Percentiles rank a stretch among this genome's conserved stretches.
Conservation (phyloP, 2,329 filamentous ascomycete species). For the Tolypocladium cylindrosporum region DNA sequence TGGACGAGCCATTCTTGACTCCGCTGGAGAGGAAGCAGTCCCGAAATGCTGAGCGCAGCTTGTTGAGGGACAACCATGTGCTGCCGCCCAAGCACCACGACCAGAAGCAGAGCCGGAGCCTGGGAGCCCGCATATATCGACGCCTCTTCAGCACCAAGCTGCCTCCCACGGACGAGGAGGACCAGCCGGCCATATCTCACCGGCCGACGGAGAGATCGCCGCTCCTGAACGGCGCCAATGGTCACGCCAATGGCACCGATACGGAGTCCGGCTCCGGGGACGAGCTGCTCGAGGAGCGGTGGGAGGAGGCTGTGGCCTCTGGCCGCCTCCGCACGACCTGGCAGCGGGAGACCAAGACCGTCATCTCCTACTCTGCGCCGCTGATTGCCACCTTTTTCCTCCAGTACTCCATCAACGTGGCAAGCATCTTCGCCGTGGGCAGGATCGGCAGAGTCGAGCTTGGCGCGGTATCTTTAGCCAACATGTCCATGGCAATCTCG, state of each 20-base stretch:
- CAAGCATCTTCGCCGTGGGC: conserved; percentile 70
- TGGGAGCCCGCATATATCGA: conserved; percentile 32
- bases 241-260: conserved; percentile 17
- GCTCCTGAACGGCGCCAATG: conserved; percentile 18
- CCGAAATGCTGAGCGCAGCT: conserved; percentile 46
- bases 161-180: conserved; percentile 29
- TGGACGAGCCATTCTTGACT: conserved; percentile 39
- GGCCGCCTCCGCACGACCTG: conserved; percentile 83
- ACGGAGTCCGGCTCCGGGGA: conserved; percentile 39
- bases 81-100: conserved; percentile 48
- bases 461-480: conserved; percentile 36
- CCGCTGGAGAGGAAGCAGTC: conserved; percentile 46
- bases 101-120: conserved; percentile 18
- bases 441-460: conserved; percentile 57
- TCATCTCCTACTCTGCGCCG: conserved; percentile 60
- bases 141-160: conserved; percentile 48
- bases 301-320: conserved; percentile 74
- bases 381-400: conserved; percentile 63
- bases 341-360: conserved; percentile 78
- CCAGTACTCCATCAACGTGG: conserved; percentile 77
- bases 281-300: conserved; percentile 53
- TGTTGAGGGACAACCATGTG: conserved; percentile 56
- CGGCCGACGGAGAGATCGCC: conserved; percentile 30
- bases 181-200: conserved; percentile 21
- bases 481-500: conserved; percentile 73